Base-by-base conservation (phyloP, 352 stramenopile genomes). In the Phytophthora pseudosyringae region DNA sequence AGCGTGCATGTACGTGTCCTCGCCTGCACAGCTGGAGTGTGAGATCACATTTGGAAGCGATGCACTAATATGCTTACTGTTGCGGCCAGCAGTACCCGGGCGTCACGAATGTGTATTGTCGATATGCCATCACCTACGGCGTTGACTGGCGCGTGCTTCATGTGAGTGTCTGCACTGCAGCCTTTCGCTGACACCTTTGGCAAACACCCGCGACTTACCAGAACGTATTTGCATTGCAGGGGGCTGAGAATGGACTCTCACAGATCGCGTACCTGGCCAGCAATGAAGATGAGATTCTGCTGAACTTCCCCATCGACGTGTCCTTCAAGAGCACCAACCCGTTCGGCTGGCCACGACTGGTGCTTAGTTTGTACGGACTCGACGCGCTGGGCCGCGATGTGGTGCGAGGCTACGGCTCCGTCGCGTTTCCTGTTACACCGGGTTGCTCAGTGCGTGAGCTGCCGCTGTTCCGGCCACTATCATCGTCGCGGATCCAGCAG, bases 231-330 rank as follows among this genome's bases (percentile, higher is more conserved):
- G 15, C n/a, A 16, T 38, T 59, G 4, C 50, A 93, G 80, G 88
- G 86, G 10, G 71, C 85, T 15, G 89, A 96, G 31, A 84, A 86
- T 15, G 91, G 91, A 7, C 74, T 98, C 50, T 97, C 89, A 4
- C 92, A 98, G 62, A 93, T 97, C 29, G 88, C 86, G 31, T 91
- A 94, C 48, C 59, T 74, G 26, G 74, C 60, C 8, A 74, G 73
- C 9, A 59, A 83, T 36, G 68, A 91, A 47, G 78, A 80, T 13
- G 71, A 63, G 8, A 92, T 98, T 36, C 80, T 98, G 43, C 97
- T 97, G 75, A 98, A 98, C 56, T 98, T 98, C 65, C 96, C 96
- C 3, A 91, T 99, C 41, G 94, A 98, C 64, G 86, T 98, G 10
- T 94, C 94, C n/a, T 98, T 98, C 77, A 96, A 95, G 72, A 96